Percentiles rank a stretch among this genome's conserved stretches.
Conservation (phyloP, 2,329 filamentous ascomycete species). For the Myriosclerotinia curreyana region DNA sequence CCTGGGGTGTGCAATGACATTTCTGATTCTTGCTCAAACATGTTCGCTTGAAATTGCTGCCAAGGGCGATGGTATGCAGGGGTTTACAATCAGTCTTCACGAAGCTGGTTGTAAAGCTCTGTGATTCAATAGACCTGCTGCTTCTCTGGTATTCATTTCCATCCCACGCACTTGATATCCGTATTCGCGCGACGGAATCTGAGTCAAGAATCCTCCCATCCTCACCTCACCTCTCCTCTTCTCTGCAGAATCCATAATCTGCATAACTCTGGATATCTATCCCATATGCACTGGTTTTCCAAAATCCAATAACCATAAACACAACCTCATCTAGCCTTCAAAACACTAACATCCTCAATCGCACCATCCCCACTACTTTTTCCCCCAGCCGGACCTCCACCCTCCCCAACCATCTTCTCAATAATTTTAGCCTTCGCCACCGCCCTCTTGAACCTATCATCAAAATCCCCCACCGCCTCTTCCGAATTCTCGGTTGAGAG, state of each 20-base stretch:
- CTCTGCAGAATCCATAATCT: background rate
- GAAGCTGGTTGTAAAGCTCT: background rate
- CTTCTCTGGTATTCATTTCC: background rate
- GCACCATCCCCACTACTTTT: constrained; percentile 40
- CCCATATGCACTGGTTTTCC: background rate
- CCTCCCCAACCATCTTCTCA: constrained; percentile 62
- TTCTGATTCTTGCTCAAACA: background rate
- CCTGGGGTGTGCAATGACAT: too few relatives aligned
- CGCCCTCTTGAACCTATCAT: constrained; percentile 81
- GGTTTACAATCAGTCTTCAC: background rate
- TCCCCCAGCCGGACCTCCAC: constrained; percentile 18
- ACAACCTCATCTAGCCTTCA: constrained; percentile 18
- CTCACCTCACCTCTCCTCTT: too few relatives aligned
- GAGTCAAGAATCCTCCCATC: background rate
- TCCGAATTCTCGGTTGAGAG: constrained; percentile 80
- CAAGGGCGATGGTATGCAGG: too few relatives aligned
- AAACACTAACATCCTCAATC: constrained; percentile 48
- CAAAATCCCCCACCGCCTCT: constrained; percentile 85
- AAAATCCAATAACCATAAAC: background rate
- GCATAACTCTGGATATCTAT: background rate
- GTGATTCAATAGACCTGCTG: background rate
- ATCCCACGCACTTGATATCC: background rate
- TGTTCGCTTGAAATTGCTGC: background rate
- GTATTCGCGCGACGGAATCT: background rate
- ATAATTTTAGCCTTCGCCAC: constrained; percentile 82